phyloP scores from a whole-genome alignment of 2,329 filamentous ascomycete species.

The Raffaelea ambrosiae region DNA sequence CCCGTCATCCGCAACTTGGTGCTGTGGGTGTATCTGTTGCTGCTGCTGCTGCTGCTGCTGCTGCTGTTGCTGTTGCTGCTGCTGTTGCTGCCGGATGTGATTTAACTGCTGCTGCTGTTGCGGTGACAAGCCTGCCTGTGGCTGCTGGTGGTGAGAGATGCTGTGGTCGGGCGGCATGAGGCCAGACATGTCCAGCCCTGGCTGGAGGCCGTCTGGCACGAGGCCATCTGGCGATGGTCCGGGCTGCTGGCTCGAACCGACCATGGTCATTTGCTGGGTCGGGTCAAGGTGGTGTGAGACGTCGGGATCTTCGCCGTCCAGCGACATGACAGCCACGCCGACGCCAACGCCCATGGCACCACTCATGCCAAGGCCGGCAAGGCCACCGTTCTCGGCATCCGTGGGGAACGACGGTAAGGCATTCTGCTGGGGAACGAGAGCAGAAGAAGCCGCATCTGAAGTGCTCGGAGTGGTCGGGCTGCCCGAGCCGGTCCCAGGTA shows the following conservation, averaged over 20 bases:
- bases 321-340: not conserved
- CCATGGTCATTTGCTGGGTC: too few species aligned
- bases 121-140: not conserved
- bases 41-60: not conserved
- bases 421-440: too few species aligned
- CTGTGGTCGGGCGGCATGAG: too few species aligned
- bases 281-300: too few species aligned
- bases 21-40: conserved; percentile 4
- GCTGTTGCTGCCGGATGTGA: not conserved
- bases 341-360: not conserved
- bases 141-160: not conserved
- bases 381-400: not conserved
- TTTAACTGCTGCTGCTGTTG: conserved; percentile 5
- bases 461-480: too few species aligned
- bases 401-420: not conserved
- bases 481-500: too few species aligned
- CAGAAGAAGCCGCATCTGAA: too few species aligned
- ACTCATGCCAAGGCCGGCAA: not conserved
- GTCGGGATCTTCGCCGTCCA: not conserved
- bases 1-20: conserved; percentile 1
- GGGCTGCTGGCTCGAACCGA: too few species aligned
- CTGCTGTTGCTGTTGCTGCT: not conserved
- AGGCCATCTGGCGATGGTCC: too few species aligned
- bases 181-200: not conserved
- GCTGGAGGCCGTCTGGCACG: too few species aligned